phyloP scores from a whole-genome alignment of 495 filamentous ascomycete genomes.

The Xylaria nigripes region DNA sequence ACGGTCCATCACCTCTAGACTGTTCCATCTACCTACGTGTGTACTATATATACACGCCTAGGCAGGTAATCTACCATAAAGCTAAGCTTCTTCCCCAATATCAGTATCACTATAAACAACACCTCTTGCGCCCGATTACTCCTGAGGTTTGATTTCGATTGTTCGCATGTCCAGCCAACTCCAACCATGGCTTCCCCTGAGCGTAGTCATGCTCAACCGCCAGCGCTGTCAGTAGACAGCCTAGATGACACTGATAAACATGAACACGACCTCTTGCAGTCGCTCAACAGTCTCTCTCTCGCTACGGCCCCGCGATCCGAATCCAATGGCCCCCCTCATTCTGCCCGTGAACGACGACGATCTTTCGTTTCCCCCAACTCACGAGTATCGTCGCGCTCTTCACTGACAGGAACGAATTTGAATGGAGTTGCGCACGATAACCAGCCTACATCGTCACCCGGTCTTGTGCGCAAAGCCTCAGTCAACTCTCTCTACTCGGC shows the following conservation, averaged over 20 bases:
- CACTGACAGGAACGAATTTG: constrained; percentile 39
- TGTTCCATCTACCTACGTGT: no score
- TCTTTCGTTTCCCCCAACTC: constrained; percentile 29
- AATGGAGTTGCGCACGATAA: constrained; percentile 24
- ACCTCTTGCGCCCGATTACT: no score
- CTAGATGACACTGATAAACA: constrained; percentile 10
- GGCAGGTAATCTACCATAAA: no score
- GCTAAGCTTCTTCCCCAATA: no score
- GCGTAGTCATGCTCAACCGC: constrained; percentile 14
- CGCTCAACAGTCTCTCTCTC: constrained; percentile 36
- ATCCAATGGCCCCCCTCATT: not conserved
- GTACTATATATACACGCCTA: no score
- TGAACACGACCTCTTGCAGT: constrained; percentile 31
- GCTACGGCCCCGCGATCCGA: constrained; percentile 18
- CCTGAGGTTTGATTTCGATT: not conserved
- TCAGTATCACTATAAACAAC: no score
- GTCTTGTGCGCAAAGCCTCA: constrained; percentile 45
- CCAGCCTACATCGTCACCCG: constrained; percentile 40
- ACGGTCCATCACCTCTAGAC: no score
- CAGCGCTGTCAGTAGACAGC: constrained; percentile 11
- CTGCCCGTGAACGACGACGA: not conserved
- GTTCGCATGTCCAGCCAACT: constrained; percentile 12
- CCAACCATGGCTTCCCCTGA: constrained; percentile 21
- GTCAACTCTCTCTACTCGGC: constrained; percentile 46
- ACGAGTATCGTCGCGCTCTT: constrained; percentile 38